These are phyloP conservation scores for Bromus sterilis DNA, from an alignment of 176 grass and related monocot species.

Conservation along the genomic window DNA sequence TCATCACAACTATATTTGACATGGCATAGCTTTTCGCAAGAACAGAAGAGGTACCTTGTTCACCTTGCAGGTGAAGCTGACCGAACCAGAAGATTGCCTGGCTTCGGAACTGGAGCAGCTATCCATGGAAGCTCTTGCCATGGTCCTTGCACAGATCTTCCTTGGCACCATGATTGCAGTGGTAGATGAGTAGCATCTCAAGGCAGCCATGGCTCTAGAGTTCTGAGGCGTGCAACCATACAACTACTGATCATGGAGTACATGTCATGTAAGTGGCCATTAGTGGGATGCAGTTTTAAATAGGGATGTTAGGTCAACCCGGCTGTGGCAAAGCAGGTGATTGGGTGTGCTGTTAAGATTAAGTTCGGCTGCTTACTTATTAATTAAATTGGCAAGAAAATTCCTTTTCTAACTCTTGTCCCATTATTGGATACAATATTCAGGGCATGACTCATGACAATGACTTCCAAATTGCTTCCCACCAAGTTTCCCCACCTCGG, in stretches of 20 bases:
- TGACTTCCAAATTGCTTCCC: slow-evolving; percentile 9
- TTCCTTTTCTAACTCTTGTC: slow-evolving; percentile 15
- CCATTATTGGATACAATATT: slow-evolving; percentile 17
- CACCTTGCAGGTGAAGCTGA: slow-evolving; percentile 12
- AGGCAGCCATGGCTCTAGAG: slow-evolving; percentile 20
- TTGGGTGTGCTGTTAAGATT: slow-evolving; percentile 18
- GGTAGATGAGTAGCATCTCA: slow-evolving; percentile 13
- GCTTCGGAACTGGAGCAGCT: slow-evolving; percentile 17
- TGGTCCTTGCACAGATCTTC: background rate
- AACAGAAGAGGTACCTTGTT: slow-evolving; percentile 16
- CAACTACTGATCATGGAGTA: slow-evolving; percentile 13
- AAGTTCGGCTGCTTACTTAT: background rate
- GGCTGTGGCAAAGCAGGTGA: background rate
- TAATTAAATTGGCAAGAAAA: slow-evolving; percentile 1
- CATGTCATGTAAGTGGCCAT: slow-evolving; percentile 23
- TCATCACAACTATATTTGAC: background rate
- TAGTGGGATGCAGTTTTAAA: slow-evolving; percentile 37
- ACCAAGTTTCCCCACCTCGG: background rate
- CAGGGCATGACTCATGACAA: slow-evolving; percentile 12
- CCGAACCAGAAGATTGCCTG: background rate
- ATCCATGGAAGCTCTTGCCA: slow-evolving; percentile 27
- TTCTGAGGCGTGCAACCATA: background rate
- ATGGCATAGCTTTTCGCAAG: background rate
- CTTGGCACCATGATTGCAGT: slow-evolving; percentile 10
- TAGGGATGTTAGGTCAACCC: slow-evolving; percentile 28